phyloP scores from a whole-genome alignment of 208 protist species.

The Angomonas ambiguus region DNA sequence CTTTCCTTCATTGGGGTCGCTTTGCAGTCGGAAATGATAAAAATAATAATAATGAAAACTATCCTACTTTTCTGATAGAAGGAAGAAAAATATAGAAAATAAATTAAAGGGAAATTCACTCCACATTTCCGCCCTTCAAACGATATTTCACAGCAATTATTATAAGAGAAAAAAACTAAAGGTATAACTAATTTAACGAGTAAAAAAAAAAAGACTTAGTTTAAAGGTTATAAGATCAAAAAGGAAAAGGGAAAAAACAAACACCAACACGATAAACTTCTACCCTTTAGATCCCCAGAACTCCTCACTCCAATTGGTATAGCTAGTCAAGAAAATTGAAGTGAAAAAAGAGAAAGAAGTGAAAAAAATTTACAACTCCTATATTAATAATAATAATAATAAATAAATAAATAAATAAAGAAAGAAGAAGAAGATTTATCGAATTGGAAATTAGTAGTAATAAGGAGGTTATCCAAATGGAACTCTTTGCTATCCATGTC shows the following conservation, averaged over 20 bases:
- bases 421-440: slow-evolving; percentile 8
- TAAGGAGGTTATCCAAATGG: slow-evolving; percentile 9
- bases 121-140: too few relatives aligned
- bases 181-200: neutral
- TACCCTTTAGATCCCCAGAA: too few relatives aligned
- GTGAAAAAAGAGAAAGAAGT: neutral
- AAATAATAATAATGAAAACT: too few relatives aligned
- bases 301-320: too few relatives aligned
- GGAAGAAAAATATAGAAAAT: slow-evolving; percentile 10
- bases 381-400: neutral
- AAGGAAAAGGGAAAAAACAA: neutral
- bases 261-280: too few relatives aligned
- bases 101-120: too few relatives aligned
- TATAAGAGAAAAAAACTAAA: slow-evolving; percentile 1
- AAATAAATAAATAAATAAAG: neutral
- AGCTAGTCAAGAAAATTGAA: neutral
- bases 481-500: slow-evolving; percentile 1
- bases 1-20: too few relatives aligned
- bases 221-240: neutral
- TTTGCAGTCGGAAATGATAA: too few relatives aligned
- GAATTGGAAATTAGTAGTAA: neutral
- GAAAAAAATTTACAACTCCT: neutral
- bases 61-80: too few relatives aligned
- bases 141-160: too few relatives aligned
- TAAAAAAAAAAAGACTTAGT: neutral